Evolutionary conservation across 257 asterid species (phyloP).

Genomic region (Scutellaria barbata): DNA sequence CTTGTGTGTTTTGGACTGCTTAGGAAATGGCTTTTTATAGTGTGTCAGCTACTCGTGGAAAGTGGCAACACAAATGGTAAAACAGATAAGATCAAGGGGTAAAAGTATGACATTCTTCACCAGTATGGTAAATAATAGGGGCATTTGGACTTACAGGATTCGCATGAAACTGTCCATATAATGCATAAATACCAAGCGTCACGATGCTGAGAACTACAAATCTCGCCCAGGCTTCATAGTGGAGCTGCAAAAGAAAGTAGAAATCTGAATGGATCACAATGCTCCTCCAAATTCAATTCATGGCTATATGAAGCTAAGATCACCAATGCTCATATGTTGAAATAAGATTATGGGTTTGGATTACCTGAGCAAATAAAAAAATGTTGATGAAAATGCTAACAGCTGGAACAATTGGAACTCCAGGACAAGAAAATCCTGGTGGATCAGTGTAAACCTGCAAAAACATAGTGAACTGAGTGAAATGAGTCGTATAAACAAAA

Average conservation of each 20-base stretch:
- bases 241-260: constrained; percentile 65
- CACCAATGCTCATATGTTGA: constrained; percentile 2
- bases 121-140: constrained; percentile 57
- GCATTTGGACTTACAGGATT: constrained; percentile 70
- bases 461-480: constrained; percentile 29
- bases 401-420: constrained; percentile 84
- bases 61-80: constrained; percentile 13
- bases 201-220: constrained; percentile 73
- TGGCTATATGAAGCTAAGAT: constrained; percentile 9
- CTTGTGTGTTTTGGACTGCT: background rate
- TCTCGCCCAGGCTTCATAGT: constrained; percentile 94
- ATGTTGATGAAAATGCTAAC: constrained; percentile 82
- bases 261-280: constrained; percentile 3
- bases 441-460: constrained; percentile 61
- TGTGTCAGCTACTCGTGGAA: background rate
- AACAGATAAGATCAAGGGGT: constrained; percentile 31
- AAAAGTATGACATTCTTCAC: constrained; percentile 50
- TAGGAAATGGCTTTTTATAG: constrained; percentile 2
- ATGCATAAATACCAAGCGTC: constrained; percentile 69
- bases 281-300: constrained; percentile 20
- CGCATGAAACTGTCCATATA: constrained; percentile 90
- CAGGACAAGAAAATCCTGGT: constrained; percentile 93
- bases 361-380: constrained; percentile 92
- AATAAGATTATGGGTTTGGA: constrained; percentile 27
- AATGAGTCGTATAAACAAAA: background rate